These are phyloP conservation scores for Hsuehochloa calcarea DNA, from an alignment of 176 grass and related monocot species.

Conservation along the genomic window DNA sequence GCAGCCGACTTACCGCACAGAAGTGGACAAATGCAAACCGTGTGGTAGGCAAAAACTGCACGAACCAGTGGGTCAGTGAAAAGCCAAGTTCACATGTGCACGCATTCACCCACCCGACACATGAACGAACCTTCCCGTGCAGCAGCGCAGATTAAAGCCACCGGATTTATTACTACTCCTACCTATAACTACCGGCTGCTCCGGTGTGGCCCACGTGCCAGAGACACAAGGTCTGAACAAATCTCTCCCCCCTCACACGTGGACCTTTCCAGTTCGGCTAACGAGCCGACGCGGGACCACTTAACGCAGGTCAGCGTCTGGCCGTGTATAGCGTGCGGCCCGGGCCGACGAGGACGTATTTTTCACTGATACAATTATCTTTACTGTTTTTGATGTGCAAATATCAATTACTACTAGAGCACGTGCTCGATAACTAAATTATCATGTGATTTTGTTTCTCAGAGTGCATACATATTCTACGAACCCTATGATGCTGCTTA, in stretches of 20 bases:
- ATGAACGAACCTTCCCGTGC: background rate
- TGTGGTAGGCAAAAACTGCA: background rate
- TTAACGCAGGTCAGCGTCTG: background rate
- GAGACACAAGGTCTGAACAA: background rate
- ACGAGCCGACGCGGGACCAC: background rate
- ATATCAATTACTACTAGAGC: too few relatives aligned
- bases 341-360: too few relatives aligned
- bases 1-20: slow-evolving; percentile 8
- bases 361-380: too few relatives aligned
- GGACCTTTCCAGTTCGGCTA: background rate
- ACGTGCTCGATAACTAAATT: too few relatives aligned
- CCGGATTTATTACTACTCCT: background rate
- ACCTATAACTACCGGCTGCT: background rate
- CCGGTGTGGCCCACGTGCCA: background rate
- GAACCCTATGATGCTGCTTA: too few relatives aligned
- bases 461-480: too few relatives aligned
- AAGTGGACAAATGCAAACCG: background rate
- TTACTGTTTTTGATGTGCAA: too few relatives aligned
- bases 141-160: background rate
- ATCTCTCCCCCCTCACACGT: background rate
- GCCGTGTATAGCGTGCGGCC: background rate
- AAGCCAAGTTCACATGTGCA: background rate
- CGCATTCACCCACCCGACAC: background rate
- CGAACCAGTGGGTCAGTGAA: background rate
- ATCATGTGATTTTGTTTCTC: too few relatives aligned